Evolutionary conservation across 176 grass and related monocot species (phyloP).

Genomic region (Phragmites australis): DNA sequence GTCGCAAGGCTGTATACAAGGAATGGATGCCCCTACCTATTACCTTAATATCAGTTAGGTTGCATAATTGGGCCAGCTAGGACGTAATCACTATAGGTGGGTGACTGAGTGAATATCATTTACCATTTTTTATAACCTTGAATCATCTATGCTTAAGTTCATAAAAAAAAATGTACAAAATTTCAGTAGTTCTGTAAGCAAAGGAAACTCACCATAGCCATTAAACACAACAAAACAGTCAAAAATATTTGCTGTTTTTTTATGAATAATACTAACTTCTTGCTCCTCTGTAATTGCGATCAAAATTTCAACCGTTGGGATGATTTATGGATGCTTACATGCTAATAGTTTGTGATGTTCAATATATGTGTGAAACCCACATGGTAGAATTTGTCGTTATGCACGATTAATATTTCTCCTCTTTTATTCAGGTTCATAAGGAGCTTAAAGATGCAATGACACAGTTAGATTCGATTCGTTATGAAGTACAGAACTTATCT

Average conservation of each 20-base stretch:
- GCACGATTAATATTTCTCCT: background rate
- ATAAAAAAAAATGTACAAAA: conserved; percentile 7
- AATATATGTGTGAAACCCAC: background rate
- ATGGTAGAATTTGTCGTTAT: background rate
- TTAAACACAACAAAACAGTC: background rate
- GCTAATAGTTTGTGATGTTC: conserved; percentile 14
- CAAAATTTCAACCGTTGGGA: background rate
- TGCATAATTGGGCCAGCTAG: background rate
- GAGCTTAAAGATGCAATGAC: conserved; percentile 90
- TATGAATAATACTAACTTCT: background rate
- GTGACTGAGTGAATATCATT: background rate
- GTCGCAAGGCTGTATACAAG: background rate
- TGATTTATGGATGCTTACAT: conserved; percentile 12
- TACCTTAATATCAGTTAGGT: background rate
- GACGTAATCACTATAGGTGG: background rate
- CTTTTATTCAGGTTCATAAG: conserved; percentile 71
- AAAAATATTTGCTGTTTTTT: background rate
- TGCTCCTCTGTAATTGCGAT: background rate
- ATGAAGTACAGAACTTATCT: conserved; percentile 85
- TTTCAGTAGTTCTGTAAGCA: background rate
- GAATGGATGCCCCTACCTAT: background rate
- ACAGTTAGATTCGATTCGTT: conserved; percentile 79
- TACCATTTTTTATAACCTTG: background rate
- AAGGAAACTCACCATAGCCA: conserved; percentile 27
- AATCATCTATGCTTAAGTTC: background rate